These are phyloP conservation scores for Trichoderma gamsii DNA, from an alignment of 495 filamentous ascomycete genomes.

Conservation along the genomic window DNA sequence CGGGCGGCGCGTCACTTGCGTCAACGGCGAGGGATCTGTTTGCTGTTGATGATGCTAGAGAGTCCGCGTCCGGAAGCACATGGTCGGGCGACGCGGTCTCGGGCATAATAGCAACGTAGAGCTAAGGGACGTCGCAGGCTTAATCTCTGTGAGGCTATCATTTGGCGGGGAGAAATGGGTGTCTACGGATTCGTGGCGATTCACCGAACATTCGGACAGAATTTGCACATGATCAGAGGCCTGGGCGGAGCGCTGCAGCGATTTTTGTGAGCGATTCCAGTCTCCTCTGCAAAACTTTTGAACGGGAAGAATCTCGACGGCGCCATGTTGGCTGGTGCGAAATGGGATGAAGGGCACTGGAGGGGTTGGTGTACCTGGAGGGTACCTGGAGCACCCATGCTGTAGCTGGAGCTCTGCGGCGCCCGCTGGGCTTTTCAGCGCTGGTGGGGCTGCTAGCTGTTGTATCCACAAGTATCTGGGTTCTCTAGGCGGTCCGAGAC, in stretches of 20 bases:
- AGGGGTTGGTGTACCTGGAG: not conserved
- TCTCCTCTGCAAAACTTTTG: conserved; percentile 43
- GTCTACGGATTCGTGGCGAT: conserved; percentile 56
- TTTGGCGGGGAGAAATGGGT: conserved; percentile 53
- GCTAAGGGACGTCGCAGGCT: conserved; percentile 41
- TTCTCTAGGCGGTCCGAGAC: not conserved
- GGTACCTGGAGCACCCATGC: not conserved
- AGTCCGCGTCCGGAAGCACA: conserved; percentile 31
- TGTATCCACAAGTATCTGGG: not conserved
- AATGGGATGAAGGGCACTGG: conserved; percentile 7
- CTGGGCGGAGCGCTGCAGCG: conserved; percentile 36
- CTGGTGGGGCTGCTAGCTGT: not conserved
- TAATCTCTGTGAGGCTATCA: conserved; percentile 60
- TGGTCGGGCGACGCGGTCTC: conserved; percentile 29
- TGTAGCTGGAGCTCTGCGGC: not conserved
- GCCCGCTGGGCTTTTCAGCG: not conserved
- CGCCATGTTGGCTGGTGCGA: conserved; percentile 12
- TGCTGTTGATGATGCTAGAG: conserved; percentile 22
- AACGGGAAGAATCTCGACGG: conserved; percentile 29
- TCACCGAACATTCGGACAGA: conserved; percentile 46
- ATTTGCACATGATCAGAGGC: conserved; percentile 56
- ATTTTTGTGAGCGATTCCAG: conserved; percentile 31
- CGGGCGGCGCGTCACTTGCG: conserved; percentile 16
- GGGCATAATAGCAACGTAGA: conserved; percentile 21
- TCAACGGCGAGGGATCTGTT: conserved; percentile 18